Conservation (phyloP, 2,329 filamentous ascomycete species). For the Hypoxylon sp. region DNA sequence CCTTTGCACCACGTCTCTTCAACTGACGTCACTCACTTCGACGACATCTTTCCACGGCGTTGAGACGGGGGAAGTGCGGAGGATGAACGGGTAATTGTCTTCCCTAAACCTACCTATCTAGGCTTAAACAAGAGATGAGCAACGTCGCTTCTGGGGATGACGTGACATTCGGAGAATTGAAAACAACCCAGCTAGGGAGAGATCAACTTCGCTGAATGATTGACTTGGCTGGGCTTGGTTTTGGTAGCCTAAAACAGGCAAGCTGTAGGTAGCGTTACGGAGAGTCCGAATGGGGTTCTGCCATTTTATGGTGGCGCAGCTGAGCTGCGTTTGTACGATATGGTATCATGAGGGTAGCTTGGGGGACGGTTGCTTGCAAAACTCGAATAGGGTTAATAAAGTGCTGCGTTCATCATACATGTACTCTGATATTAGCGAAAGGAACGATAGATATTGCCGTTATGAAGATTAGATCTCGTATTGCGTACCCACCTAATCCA, state of each 20-base stretch:
- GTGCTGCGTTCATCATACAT: conserved; percentile 7
- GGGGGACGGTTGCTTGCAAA: neutral
- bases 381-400: conserved; percentile 14
- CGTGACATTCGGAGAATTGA: conserved; percentile 24
- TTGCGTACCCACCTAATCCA: neutral
- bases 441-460: conserved; percentile 1
- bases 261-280: conserved; percentile 9
- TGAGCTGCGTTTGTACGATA: conserved; percentile 28
- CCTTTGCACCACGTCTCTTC: conserved; percentile 36
- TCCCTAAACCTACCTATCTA: conserved; percentile 18
- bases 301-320: conserved; percentile 5
- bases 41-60: conserved; percentile 42
- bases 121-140: conserved; percentile 21
- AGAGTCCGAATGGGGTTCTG: neutral
- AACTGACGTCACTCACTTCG: conserved; percentile 48
- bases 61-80: conserved; percentile 35
- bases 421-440: conserved; percentile 17
- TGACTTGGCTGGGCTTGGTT: conserved; percentile 1
- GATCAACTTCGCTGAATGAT: conserved; percentile 17
- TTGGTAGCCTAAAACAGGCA: conserved; percentile 8
- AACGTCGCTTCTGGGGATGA: conserved; percentile 41
- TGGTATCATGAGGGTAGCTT: neutral
- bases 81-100: conserved; percentile 33
- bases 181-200: conserved; percentile 7
- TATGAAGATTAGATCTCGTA: neutral